A percentile compares a stretch with the other conserved stretches of the same genome.
Evolutionary conservation across 257 asterid genomes (phyloP).

Genomic region (Nicotiana tomentosiformis): DNA sequence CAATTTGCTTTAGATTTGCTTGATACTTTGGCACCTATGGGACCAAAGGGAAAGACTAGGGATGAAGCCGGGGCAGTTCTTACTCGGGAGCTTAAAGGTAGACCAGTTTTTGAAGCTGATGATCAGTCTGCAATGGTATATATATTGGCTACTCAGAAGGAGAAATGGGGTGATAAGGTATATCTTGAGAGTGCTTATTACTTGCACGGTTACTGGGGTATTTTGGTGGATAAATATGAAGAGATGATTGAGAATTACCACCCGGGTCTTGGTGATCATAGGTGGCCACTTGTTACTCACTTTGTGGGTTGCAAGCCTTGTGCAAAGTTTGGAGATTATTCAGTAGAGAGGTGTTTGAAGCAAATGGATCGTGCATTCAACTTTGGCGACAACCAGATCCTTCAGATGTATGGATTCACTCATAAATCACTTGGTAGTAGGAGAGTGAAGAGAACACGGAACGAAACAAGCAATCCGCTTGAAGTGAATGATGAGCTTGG

Average conservation of each 20-base stretch:
- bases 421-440: slow-evolving; percentile 61
- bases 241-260: slow-evolving; percentile 88
- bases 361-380: slow-evolving; percentile 91
- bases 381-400: slow-evolving; percentile 79
- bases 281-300: slow-evolving; percentile 98
- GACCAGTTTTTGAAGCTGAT: slow-evolving; percentile 92
- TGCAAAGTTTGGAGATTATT: slow-evolving; percentile 81
- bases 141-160: slow-evolving; percentile 64
- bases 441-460: slow-evolving; percentile 56
- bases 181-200: slow-evolving; percentile 66
- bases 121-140: slow-evolving; percentile 98
- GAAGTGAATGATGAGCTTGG: slow-evolving; percentile 57
- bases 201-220: slow-evolving; percentile 93
- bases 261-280: slow-evolving; percentile 85
- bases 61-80: slow-evolving; percentile 77
- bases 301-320: slow-evolving; percentile 99
- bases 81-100: slow-evolving; percentile 56
- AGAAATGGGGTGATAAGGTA: slow-evolving; percentile 78
- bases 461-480: slow-evolving; percentile 72
- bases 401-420: slow-evolving; percentile 77
- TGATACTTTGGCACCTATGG: slow-evolving; percentile 94
- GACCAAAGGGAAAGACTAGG: slow-evolving; percentile 74
- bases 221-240: slow-evolving; percentile 78
- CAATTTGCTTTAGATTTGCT: slow-evolving; percentile 91
- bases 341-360: slow-evolving; percentile 87